A percentile compares a stretch with the other conserved stretches of the same genome.
These are phyloP conservation scores for Paecilomyces niveus DNA, from an alignment of 2,329 filamentous ascomycete species.

Conservation along the genomic window DNA sequence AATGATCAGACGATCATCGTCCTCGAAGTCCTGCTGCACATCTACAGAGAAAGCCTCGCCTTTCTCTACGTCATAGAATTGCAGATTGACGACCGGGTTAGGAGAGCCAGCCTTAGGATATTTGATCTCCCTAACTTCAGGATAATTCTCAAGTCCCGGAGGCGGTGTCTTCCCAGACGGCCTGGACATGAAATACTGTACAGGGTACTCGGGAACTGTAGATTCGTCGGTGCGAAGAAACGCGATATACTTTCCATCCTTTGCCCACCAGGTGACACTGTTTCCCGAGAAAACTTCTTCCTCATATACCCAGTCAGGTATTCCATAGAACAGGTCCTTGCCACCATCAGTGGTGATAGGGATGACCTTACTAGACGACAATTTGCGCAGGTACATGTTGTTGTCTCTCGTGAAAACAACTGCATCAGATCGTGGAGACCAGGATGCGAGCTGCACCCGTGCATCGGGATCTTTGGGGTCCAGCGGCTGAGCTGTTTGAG, in stretches of 20 bases:
- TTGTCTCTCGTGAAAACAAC: constrained; percentile 87
- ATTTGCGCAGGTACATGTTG: constrained; percentile 74
- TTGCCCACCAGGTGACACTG: constrained; percentile 91
- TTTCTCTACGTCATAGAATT: constrained; percentile 79
- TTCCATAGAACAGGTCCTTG: constrained; percentile 82
- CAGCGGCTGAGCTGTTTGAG: constrained; percentile 69
- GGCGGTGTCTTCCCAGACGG: constrained; percentile 66
- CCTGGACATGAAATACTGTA: constrained; percentile 86
- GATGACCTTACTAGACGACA: constrained; percentile 53
- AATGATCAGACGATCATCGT: constrained; percentile 82
- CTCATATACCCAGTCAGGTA: constrained; percentile 97
- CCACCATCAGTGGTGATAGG: constrained; percentile 84
- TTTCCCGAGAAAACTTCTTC: constrained; percentile 74
- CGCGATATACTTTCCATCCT: constrained; percentile 79
- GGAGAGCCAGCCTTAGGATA: constrained; percentile 94
- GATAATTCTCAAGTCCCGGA: constrained; percentile 76
- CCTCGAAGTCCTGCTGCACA: constrained; percentile 67
- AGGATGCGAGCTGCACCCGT: constrained; percentile 74
- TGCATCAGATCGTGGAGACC: constrained; percentile 81
- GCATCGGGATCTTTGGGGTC: constrained; percentile 60
- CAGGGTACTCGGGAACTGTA: constrained; percentile 79
- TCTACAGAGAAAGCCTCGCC: constrained; percentile 73
- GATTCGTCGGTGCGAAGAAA: constrained; percentile 94
- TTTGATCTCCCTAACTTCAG: constrained; percentile 86
- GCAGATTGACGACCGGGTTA: constrained; percentile 80